Conservation (phyloP, 2,329 filamentous ascomycete genomes). For the Dryadomyces quercus-mongolicae region DNA sequence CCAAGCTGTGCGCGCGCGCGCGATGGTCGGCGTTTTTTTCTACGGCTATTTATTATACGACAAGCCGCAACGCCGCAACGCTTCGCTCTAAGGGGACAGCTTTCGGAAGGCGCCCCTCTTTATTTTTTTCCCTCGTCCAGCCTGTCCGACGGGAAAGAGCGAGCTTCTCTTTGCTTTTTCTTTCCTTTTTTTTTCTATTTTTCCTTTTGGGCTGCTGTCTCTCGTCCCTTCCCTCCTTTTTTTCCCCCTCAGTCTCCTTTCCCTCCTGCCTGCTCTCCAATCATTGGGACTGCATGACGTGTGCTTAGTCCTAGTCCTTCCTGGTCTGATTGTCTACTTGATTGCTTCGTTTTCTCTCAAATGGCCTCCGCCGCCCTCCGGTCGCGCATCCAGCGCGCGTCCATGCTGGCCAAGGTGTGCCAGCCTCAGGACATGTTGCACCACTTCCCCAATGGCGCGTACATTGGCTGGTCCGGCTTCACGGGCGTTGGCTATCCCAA, state of each 20-base stretch:
- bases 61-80: no score
- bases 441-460: slow-evolving; percentile 73
- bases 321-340: not conserved
- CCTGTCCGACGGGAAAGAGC: not conserved
- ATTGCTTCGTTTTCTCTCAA: slow-evolving; percentile 8
- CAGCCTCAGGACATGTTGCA: slow-evolving; percentile 68
- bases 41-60: no score
- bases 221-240: not conserved
- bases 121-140: not conserved
- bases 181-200: not conserved
- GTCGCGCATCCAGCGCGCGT: slow-evolving; percentile 62
- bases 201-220: not conserved
- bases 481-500: slow-evolving; percentile 85
- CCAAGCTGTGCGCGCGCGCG: no score
- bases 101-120: not conserved
- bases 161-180: not conserved
- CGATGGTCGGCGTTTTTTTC: no score
- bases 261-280: no score
- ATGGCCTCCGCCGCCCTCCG: slow-evolving; percentile 62
- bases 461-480: slow-evolving; percentile 85
- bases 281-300: no score
- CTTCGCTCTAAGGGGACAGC: no score
- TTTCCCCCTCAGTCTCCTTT: not conserved
- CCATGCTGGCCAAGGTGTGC: slow-evolving; percentile 68
- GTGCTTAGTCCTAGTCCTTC: not conserved